Base-by-base conservation (phyloP, 1,284 basidiomycete species). In the Cutaneotrichosporon sp. region DNA sequence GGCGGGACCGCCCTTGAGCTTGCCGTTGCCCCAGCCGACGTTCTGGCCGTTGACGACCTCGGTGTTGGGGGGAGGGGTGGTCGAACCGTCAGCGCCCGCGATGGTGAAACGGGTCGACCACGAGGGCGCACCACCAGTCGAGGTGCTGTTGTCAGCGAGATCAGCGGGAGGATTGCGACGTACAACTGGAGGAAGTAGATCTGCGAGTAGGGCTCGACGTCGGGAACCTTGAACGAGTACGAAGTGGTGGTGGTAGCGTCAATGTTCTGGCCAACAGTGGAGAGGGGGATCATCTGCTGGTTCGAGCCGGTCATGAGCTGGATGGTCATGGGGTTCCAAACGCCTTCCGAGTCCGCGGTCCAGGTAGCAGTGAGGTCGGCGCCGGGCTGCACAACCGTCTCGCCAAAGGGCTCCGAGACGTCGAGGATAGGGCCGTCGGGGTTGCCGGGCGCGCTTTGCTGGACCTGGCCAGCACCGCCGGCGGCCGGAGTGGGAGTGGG, bases 101-200 rank as follows among this genome's bases (percentile, higher is more conserved):
- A 81, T 80, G 59, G 74, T 75, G 73, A 79, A 80, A 50, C 79
- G 75, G n/a, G 77, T 78, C 9, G 79, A 77, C 76, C 77, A 80
- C 11, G 69, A 67, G 22, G 67, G 66, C 22, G 69, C 67, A 45
- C 69, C 66, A 22, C 67, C 60, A 55, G 69, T 71, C 20, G 67
- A 67, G 24, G 67, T 64, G 50, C 72, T 75, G 66, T 68, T 67
- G 56, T 14, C 20, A 22, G 27, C n/a, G 45, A 25, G 18, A n/a
- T 16, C 24, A 9, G 33, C 4, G n/a, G 4, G 20, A 14, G 31
- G 7, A 3, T 7, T 5, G 25, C 25, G 33, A 69, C 73, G 58
- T 46, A 76, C 75, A 79, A 80, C 66, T 79, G 78, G 62, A 80
- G 71, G 68, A 80, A 80, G 71, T 80, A 81, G 69, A 81, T 80